Base-by-base conservation (phyloP, 1,139 yeast genomes). In the Yamadazyma dushanensis region DNA sequence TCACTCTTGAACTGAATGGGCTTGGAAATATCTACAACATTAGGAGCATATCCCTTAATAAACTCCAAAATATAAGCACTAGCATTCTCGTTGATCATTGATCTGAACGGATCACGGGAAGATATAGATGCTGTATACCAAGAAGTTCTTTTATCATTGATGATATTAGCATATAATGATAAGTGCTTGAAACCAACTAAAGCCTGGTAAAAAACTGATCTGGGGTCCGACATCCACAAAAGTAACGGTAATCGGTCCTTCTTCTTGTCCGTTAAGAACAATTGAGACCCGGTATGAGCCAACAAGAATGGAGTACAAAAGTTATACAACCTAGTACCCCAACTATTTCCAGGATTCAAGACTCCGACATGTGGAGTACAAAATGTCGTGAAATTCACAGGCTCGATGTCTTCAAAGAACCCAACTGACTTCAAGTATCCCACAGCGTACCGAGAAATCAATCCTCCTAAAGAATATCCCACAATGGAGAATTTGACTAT, bases 341-440 rank as follows among this genome's bases (percentile, higher is more conserved):
- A 44, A 16, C 76, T 65, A 15, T 54, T 47, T 5, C 85, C 82
- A 1, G 92, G 84, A 13, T 83, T 80, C 37, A 77, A 61, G 1
- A 76, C 84, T 3, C 95, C 96, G 2, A 85, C 85, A 57, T 87
- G 95, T 1, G 96, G 96, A 1, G 88, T 68, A 49, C 92, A 84
- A 50, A 87, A 82, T 1, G 92, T 79, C 8, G 84, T 74, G 53
- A 83, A 84, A 46, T 78, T 78, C n/a, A 78, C 53, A 3, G 84
- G 80, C 26, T 59, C 63, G 9, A 70, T 54, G 27, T 49, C 35
- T 5, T 74, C 66, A 51, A 87, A 85, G 41, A 70, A 66, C 2
- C 75, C 75, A 34, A 72, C 70, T 37, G 70, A 66, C 45, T 75
- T 65, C 33, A 88, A 63, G 14, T 84, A 60, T 0, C 96, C 96